Conservation (phyloP, 2,329 filamentous ascomycete species). For the Zymoseptoria brevis region DNA sequence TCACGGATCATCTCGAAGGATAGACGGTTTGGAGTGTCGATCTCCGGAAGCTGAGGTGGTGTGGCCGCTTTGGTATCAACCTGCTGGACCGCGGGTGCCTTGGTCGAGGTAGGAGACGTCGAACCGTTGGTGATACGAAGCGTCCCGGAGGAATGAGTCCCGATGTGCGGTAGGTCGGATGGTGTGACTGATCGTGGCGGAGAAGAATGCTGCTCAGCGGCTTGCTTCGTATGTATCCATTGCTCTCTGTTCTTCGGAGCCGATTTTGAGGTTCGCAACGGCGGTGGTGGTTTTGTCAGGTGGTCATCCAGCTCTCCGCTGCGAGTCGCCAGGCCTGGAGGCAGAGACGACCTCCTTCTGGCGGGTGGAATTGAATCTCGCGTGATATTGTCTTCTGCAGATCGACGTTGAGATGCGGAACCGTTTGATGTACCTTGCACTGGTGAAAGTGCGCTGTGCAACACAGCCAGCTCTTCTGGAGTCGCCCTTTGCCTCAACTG, state of each 20-base stretch:
- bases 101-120: constrained; percentile 30
- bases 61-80: background rate
- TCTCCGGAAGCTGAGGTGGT: background rate
- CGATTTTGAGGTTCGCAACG: background rate
- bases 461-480: constrained; percentile 41
- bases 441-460: constrained; percentile 31
- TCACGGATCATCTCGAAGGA: background rate
- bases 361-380: constrained; percentile 7
- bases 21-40: background rate
- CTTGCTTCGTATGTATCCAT: constrained; percentile 9
- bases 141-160: constrained; percentile 36
- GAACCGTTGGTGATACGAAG: constrained; percentile 42
- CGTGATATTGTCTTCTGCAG: constrained; percentile 12
- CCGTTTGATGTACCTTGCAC: constrained; percentile 22
- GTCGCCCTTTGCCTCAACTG: constrained; percentile 42
- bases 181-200: constrained; percentile 31
- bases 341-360: constrained; percentile 31
- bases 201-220: constrained; percentile 1
- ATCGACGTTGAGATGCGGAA: constrained; percentile 11
- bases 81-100: background rate
- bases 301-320: constrained; percentile 13
- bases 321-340: constrained; percentile 31
- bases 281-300: constrained; percentile 5
- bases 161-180: constrained; percentile 36
- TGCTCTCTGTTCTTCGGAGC: constrained; percentile 6